These are phyloP conservation scores for Colletotrichum zoysiae DNA, from an alignment of 2,329 filamentous ascomycete genomes.

Conservation along the genomic window DNA sequence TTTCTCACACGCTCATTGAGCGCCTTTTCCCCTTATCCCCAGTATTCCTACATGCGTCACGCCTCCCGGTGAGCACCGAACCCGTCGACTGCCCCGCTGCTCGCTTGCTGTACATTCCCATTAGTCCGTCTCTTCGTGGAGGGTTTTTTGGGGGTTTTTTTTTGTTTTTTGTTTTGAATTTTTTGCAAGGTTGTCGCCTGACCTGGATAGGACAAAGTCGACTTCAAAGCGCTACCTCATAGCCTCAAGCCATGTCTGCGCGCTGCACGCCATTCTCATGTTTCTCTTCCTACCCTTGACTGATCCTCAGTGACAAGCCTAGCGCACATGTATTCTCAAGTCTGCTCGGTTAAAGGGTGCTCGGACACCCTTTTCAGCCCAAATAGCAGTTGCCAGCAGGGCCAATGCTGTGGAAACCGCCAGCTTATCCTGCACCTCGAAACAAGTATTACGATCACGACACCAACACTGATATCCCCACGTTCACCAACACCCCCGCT, in stretches of 20 bases:
- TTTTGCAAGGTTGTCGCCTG: neutral
- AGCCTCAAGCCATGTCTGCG: constrained; percentile 13
- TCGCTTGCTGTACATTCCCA: constrained; percentile 25
- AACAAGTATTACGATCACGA: neutral
- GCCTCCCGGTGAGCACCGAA: constrained; percentile 30
- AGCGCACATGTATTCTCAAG: neutral
- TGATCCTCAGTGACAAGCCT: neutral
- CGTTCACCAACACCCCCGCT: neutral
- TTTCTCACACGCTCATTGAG: constrained; percentile 19
- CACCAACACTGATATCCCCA: neutral
- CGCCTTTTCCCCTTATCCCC: constrained; percentile 7
- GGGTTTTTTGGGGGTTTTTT: neutral
- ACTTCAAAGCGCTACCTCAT: neutral
- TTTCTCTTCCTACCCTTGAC: constrained; percentile 1
- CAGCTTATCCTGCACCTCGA: neutral
- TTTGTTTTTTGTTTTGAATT: too few species aligned
- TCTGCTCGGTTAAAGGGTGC: neutral
- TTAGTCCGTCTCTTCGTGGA: constrained; percentile 16
- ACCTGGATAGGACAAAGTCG: constrained; percentile 1
- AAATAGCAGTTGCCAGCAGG: neutral
- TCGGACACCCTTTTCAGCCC: neutral
- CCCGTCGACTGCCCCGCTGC: constrained; percentile 11
- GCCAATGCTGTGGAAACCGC: neutral
- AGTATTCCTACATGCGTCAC: constrained; percentile 25
- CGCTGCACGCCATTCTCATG: neutral